Evolutionary conservation across 176 grass and related monocot species (phyloP).

Genomic region (sorghum (Sorghum bicolor)): DNA sequence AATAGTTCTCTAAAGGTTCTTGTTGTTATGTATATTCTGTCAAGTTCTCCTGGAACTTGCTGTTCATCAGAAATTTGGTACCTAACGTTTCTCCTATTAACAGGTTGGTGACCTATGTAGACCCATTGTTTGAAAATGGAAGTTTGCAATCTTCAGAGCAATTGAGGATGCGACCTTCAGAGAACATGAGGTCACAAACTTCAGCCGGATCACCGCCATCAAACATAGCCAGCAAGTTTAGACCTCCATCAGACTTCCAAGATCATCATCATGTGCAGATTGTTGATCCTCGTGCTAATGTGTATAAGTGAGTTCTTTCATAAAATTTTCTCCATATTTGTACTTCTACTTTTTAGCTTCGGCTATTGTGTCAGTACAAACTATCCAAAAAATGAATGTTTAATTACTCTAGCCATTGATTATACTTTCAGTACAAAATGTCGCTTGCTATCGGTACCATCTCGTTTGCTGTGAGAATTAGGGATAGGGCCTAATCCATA

Average conservation of each 20-base stretch:
- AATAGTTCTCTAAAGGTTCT: neutral
- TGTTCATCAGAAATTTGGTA: conserved; percentile 13
- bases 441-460: neutral
- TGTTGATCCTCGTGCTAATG: conserved; percentile 27
- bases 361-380: neutral
- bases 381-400: conserved; percentile 3
- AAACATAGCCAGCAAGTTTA: conserved; percentile 31
- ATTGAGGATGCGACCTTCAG: conserved; percentile 23
- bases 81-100: conserved; percentile 26
- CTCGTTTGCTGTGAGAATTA: conserved; percentile 21
- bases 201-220: conserved; percentile 27
- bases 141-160: conserved; percentile 26
- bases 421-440: conserved; percentile 1
- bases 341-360: neutral
- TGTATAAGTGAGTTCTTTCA: conserved; percentile 38
- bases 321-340: neutral
- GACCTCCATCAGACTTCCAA: conserved; percentile 34
- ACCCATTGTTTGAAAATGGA: conserved; percentile 51
- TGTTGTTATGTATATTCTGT: neutral
- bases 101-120: conserved; percentile 50
- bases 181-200: conserved; percentile 16
- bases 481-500: conserved; percentile 16
- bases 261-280: conserved; percentile 21
- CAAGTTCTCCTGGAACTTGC: neutral
- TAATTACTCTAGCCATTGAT: conserved; percentile 9